phyloP scores from a whole-genome alignment of 2,329 filamentous ascomycete species.

The Aspergillus sergii region DNA sequence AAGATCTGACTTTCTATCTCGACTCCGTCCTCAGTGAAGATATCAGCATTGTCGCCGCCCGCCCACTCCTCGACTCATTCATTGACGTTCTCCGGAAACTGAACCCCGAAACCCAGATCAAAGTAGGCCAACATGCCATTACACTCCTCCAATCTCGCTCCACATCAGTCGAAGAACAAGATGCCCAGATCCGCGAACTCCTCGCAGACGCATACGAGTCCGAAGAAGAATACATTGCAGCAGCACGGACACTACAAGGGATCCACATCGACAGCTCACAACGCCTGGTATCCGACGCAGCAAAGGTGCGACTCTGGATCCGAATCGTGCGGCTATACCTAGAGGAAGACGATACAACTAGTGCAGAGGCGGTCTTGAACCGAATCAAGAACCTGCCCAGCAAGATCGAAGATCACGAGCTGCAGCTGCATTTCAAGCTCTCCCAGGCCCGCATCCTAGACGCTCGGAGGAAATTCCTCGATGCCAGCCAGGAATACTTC shows the following conservation, averaged over 20 bases:
- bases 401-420: constrained; percentile 70
- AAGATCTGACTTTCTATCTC: constrained; percentile 69
- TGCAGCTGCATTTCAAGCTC: constrained; percentile 83
- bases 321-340: constrained; percentile 93
- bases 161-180: constrained; percentile 82
- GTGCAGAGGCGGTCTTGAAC: constrained; percentile 85
- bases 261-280: constrained; percentile 90
- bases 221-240: constrained; percentile 76
- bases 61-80: constrained; percentile 70
- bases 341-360: constrained; percentile 86
- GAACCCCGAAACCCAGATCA: constrained; percentile 65
- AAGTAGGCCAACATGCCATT: constrained; percentile 75
- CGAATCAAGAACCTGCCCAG: constrained; percentile 90
- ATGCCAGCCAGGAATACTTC: constrained; percentile 86
- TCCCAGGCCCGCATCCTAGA: constrained; percentile 93
- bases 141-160: constrained; percentile 66
- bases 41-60: constrained; percentile 75
- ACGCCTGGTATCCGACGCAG: constrained; percentile 76
- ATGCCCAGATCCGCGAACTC: constrained; percentile 75
- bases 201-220: constrained; percentile 81
- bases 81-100: constrained; percentile 63
- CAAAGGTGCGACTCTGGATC: constrained; percentile 85
- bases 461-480: constrained; percentile 83
- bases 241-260: constrained; percentile 75
- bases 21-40: constrained; percentile 70